Conservation (phyloP, 164 flowering plant species). For the Aristolochia fimbriata region DNA sequence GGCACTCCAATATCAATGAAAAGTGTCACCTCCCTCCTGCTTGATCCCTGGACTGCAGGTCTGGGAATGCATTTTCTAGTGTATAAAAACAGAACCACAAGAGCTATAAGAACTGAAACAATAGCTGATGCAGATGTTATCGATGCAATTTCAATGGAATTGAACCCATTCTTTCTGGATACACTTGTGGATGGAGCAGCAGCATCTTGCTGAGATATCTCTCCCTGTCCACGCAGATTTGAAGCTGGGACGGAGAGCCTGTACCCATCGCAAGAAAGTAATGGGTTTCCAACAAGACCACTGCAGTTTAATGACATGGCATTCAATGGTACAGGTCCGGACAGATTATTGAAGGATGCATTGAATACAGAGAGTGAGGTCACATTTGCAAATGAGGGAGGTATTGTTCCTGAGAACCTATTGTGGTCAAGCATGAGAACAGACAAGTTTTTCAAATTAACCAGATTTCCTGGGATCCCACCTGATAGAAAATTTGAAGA, state of each 20-base stretch:
- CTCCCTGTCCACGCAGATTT: conserved; percentile 29
- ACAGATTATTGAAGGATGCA: conserved; percentile 74
- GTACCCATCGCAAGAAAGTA: conserved; percentile 30
- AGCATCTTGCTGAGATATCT: conserved; percentile 20
- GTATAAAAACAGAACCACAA: conserved; percentile 51
- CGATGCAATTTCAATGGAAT: conserved; percentile 75
- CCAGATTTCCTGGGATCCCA: conserved; percentile 50
- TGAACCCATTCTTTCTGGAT: conserved; percentile 26
- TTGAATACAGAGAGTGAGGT: conserved; percentile 47
- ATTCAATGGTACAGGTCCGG: conserved; percentile 50
- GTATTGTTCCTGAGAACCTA: conserved; percentile 58
- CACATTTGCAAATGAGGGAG: conserved; percentile 48
- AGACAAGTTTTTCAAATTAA: conserved; percentile 40
- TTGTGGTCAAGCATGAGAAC: conserved; percentile 59
- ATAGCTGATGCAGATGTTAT: conserved; percentile 80
- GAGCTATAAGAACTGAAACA: conserved; percentile 67
- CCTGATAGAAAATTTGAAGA: conserved; percentile 67
- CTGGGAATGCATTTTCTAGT: conserved; percentile 58
- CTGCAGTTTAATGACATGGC: conserved; percentile 23
- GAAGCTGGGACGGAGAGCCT: conserved; percentile 37
- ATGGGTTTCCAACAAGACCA: conserved; percentile 16
- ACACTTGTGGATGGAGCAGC: conserved; percentile 30
- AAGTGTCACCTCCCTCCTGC: conserved; percentile 51
- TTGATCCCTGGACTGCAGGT: conserved; percentile 36
- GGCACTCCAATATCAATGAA: conserved; percentile 67